These are phyloP conservation scores for Pholiota adiposa DNA, from an alignment of 1,284 basidiomycete genomes.

Conservation along the genomic window DNA sequence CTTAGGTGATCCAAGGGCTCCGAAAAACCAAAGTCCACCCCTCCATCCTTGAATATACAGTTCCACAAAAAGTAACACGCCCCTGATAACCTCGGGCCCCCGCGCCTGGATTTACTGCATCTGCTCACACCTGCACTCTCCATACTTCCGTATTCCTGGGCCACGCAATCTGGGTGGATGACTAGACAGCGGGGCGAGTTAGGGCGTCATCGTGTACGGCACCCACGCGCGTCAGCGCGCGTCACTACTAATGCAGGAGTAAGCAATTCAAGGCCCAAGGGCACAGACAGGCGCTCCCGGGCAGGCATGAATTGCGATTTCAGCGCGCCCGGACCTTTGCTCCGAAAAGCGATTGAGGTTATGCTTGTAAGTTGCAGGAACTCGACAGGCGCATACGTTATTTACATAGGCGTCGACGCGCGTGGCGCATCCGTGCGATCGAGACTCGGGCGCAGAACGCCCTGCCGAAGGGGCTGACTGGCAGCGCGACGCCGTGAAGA, in stretches of 20 bases:
- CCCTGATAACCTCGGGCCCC: conserved; percentile 1
- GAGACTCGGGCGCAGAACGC: background rate
- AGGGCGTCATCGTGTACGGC: too few relatives aligned
- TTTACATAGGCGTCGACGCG: background rate
- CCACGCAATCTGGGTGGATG: too few relatives aligned
- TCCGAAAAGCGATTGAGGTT: background rate
- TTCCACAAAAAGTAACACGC: background rate
- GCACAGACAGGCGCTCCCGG: background rate
- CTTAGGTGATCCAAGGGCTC: background rate
- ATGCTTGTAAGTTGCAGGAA: background rate
- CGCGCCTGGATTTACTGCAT: background rate
- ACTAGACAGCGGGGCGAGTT: background rate
- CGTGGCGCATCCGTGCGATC: background rate
- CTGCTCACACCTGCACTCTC: conserved; percentile 1
- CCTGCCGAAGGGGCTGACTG: background rate
- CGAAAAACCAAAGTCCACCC: background rate
- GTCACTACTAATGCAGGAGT: background rate
- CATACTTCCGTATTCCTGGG: background rate
- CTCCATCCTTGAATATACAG: background rate
- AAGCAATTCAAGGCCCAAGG: too few relatives aligned
- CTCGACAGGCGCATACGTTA: background rate
- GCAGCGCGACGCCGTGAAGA: background rate
- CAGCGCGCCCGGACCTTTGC: background rate
- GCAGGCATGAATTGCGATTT: background rate
- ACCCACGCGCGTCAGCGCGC: conserved; percentile 1